A percentile compares a stretch with the other conserved stretches of the same genome.
These are phyloP conservation scores for Rhizophora mangle DNA, from an alignment of 345 rosid genomes.

Conservation along the genomic window DNA sequence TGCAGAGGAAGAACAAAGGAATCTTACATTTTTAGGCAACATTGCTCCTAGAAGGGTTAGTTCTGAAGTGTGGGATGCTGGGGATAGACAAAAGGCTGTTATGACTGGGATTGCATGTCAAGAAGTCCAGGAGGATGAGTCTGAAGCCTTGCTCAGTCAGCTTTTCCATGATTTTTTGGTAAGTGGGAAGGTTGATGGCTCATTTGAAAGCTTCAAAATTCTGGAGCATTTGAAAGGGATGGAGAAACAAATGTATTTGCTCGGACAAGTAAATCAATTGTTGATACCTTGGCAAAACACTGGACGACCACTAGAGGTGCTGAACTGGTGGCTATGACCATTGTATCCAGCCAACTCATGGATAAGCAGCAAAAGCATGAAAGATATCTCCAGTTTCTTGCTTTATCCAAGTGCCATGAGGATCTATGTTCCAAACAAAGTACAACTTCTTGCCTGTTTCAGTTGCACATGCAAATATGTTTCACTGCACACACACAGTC, in stretches of 20 bases:
- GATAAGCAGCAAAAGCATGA: slow-evolving; percentile 94
- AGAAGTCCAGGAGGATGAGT: slow-evolving; percentile 79
- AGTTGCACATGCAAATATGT: neutral
- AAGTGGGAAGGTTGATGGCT: slow-evolving; percentile 61
- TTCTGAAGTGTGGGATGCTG: slow-evolving; percentile 58
- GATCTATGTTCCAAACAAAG: slow-evolving; percentile 82
- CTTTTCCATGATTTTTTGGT: slow-evolving; percentile 70
- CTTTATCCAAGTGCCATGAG: slow-evolving; percentile 95
- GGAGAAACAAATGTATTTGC: slow-evolving; percentile 82
- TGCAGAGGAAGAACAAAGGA: slow-evolving; percentile 59
- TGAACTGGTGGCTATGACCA: slow-evolving; percentile 77
- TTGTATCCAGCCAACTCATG: slow-evolving; percentile 61
- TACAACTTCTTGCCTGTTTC: slow-evolving; percentile 29
- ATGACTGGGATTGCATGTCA: slow-evolving; percentile 52
- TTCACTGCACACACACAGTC: neutral
- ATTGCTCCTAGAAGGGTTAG: slow-evolving; percentile 61
- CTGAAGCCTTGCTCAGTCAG: slow-evolving; percentile 82
- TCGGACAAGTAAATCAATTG: slow-evolving; percentile 75
- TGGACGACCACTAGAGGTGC: slow-evolving; percentile 98
- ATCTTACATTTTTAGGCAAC: slow-evolving; percentile 38
- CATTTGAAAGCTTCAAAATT: slow-evolving; percentile 57
- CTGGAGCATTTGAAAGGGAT: slow-evolving; percentile 89
- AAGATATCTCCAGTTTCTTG: slow-evolving; percentile 87
- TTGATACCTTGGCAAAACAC: slow-evolving; percentile 93
- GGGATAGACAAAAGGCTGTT: slow-evolving; percentile 50